Percentiles rank a stretch among this genome's conserved stretches.
phyloP scores from a whole-genome alignment of 2,329 filamentous ascomycete genomes.

The Esteya vermicola region DNA sequence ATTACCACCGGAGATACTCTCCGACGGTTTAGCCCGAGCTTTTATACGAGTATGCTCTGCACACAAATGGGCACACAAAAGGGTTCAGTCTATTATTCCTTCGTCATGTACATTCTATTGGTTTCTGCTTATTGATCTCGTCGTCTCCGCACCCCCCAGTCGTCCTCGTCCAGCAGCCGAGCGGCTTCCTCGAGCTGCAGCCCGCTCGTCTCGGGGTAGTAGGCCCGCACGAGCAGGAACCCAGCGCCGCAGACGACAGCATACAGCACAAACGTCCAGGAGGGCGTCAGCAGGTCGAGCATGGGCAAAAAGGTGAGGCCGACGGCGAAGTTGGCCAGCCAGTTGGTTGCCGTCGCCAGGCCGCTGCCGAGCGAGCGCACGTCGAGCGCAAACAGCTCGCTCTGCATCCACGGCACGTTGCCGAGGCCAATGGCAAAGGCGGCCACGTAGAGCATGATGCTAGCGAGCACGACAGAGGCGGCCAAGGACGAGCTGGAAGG shows the following conservation, averaged over 20 bases:
- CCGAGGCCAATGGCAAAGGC: conserved; percentile 78
- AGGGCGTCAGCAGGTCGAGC: conserved; percentile 61
- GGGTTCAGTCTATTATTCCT: not conserved
- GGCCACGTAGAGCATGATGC: conserved; percentile 73
- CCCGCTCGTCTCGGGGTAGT: conserved; percentile 80
- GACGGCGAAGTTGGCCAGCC: conserved; percentile 75
- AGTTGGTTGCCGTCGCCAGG: conserved; percentile 67
- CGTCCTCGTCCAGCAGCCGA: conserved; percentile 52
- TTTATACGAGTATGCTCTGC: too few relatives aligned
- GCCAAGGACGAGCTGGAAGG: conserved; percentile 7
- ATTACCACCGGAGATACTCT: too few relatives aligned
- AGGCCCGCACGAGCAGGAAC: conserved; percentile 53
- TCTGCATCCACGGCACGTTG: conserved; percentile 93
- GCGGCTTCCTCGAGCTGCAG: conserved; percentile 70
- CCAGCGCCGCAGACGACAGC: conserved; percentile 53
- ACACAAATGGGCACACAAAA: too few relatives aligned
- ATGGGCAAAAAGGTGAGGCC: conserved; percentile 79
- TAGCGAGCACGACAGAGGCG: conserved; percentile 49
- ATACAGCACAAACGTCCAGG: conserved; percentile 73
- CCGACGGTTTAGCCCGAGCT: too few relatives aligned
- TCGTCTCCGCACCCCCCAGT: conserved; percentile 48
- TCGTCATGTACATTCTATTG: not conserved
- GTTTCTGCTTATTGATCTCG: not conserved
- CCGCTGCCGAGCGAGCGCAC: conserved; percentile 62
- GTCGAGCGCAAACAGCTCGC: conserved; percentile 70